A percentile compares a stretch with the other conserved stretches of the same genome.
phyloP scores from a whole-genome alignment of 306 rosid species.

The Cajanus cajan region DNA sequence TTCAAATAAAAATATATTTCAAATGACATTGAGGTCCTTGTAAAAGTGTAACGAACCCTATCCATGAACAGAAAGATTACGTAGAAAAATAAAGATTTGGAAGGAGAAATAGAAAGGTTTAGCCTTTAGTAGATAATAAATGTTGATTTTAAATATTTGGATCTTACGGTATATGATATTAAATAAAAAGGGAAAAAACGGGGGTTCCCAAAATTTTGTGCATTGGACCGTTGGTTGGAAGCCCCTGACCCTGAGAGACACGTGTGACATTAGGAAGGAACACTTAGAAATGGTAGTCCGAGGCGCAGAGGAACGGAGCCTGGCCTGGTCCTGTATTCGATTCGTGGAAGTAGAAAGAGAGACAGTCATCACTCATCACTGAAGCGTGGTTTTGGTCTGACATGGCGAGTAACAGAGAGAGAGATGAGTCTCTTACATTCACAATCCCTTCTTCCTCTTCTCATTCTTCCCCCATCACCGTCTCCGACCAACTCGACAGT shows the following conservation, averaged over 20 bases:
- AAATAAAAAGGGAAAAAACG: no score
- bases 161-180: no score
- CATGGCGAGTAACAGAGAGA: slow-evolving; percentile 56
- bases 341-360: neutral
- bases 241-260: neutral
- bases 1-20: neutral
- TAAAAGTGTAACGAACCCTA: neutral
- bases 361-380: neutral
- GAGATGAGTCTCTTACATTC: slow-evolving; percentile 62
- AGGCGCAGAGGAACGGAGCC: slow-evolving; percentile 21
- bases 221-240: no score
- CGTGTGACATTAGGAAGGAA: neutral
- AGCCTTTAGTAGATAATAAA: no score
- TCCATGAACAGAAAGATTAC: neutral
- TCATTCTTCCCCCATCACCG: slow-evolving; percentile 69
- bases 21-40: neutral
- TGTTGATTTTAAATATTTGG: no score
- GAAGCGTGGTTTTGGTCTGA: no score
- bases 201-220: no score
- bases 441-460: slow-evolving; percentile 70
- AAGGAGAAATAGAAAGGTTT: no score
- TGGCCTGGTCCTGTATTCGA: no score
- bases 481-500: slow-evolving; percentile 71
- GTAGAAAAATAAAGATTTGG: neutral
- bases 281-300: neutral